Conservation (phyloP, 2,329 filamentous ascomycete genomes). For the Sporothrix globosa region DNA sequence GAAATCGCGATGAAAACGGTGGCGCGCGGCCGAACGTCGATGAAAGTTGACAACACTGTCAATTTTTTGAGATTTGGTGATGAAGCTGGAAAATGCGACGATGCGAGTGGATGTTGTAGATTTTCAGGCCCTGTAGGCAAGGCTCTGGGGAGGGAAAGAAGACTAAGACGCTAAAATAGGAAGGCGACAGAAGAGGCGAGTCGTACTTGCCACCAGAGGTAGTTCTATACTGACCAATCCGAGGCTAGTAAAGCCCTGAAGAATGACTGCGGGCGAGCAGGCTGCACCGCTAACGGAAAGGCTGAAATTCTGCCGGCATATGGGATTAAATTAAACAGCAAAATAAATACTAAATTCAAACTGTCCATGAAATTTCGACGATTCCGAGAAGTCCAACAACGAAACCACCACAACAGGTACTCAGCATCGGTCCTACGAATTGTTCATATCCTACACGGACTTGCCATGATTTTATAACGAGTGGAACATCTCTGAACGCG, state of each 20-base stretch:
- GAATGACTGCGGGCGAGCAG: background rate
- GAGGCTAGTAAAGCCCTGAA: background rate
- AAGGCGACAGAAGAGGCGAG: constrained; percentile 11
- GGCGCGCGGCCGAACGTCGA: constrained; percentile 26
- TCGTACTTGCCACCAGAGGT: constrained; percentile 4
- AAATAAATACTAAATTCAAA: constrained; percentile 17
- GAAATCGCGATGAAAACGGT: constrained; percentile 24
- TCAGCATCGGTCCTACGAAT: background rate
- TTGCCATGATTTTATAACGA: background rate
- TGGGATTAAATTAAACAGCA: constrained; percentile 8
- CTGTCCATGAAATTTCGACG: background rate
- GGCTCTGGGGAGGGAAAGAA: background rate
- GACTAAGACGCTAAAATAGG: constrained; percentile 13
- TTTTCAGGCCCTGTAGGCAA: constrained; percentile 9
- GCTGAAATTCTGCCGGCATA: background rate
- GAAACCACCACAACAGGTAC: background rate
- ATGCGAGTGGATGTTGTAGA: constrained; percentile 6
- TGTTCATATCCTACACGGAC: background rate
- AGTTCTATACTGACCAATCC: background rate
- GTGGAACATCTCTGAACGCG: background rate
- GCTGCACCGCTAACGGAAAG: constrained; percentile 6
- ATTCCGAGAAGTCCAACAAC: background rate
- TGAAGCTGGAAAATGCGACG: constrained; percentile 22
- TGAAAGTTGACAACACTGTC: constrained; percentile 9
- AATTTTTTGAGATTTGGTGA: background rate